Base-by-base conservation (phyloP, 345 rosid genomes). In the Crucihimalaya himalaica region DNA sequence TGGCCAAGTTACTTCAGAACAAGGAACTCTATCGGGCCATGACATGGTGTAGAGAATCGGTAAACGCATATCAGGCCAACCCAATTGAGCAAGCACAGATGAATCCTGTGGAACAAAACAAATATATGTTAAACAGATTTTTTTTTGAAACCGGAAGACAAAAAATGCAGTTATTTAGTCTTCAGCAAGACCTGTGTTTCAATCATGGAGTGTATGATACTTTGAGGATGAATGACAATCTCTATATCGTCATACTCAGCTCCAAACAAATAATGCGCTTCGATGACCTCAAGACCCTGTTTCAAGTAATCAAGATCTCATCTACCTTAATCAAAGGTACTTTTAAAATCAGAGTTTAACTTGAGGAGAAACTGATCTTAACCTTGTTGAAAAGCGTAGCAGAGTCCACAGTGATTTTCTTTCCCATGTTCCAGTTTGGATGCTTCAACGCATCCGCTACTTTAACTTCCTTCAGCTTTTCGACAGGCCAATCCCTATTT, bases 331-430 rank as follows among this genome's bases (percentile, higher is more conserved):
- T 63, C 64, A 47, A 16, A 20, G 25, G 2, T 19, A 58, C 32
- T 60, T 48, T n/a, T 2, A 4, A 20, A 27, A 21, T 16, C 23
- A 65, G 3, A 51, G n/a, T 46, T 16, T 70, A 16, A 16, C 8
- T 28, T 4, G 60, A 56, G 56, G 40, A 40, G 6, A 59, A 31
- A 23, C 32, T 45, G 42, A 75, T 68, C 6, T 25, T 8, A 51
- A 91, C 98, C 98, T 95, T 90, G 68, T 92, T 95, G 82, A 95
- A 95, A 73, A 95, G 97, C 14, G 98, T 95, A 16, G 99, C 98
- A 14, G 99, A 95, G 83, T 92, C 97, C 37, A 95, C 92, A 0
- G 98, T 92, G 66, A 95, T 85, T 86, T 95, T 95, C 81, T 92
- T 92, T 76, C 99, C 99, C 99, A 95, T 88, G 77, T 31, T 83